A percentile compares a stretch with the other conserved stretches of the same genome.
Evolutionary conservation across 2,329 filamentous ascomycete genomes (phyloP).

Genomic region (Calonectria naviculata): DNA sequence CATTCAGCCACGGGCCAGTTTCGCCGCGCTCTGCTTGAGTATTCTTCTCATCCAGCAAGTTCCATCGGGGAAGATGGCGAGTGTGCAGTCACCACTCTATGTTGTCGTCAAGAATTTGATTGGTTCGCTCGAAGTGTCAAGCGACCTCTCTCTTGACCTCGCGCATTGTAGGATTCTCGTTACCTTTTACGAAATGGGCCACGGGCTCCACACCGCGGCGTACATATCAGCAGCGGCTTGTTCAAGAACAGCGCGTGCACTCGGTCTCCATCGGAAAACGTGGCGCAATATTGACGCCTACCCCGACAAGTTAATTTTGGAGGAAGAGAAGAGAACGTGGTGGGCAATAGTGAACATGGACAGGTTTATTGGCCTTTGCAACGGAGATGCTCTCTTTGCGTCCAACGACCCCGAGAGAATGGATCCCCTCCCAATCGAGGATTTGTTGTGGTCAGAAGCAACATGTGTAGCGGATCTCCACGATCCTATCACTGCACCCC

Average conservation of each 20-base stretch:
- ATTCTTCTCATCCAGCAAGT: background rate
- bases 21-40: background rate
- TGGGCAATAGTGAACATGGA: background rate
- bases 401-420: background rate
- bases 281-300: background rate
- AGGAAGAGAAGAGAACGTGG: background rate
- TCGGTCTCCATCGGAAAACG: background rate
- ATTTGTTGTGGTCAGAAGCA: background rate
- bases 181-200: background rate
- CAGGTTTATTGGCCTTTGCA: background rate
- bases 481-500: background rate
- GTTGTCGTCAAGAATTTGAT: background rate
- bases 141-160: background rate
- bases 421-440: background rate
- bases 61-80: background rate
- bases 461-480: background rate
- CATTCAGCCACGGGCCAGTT: background rate
- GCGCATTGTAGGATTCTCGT: background rate
- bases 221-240: background rate
- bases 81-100: background rate
- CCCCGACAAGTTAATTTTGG: background rate
- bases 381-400: background rate
- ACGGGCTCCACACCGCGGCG: background rate
- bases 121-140: background rate
- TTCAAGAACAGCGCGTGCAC: background rate